Evolutionary conservation across 192 early-diverging fungal genomes (phyloP).

Genomic region (Gaertneriomyces sp.): DNA sequence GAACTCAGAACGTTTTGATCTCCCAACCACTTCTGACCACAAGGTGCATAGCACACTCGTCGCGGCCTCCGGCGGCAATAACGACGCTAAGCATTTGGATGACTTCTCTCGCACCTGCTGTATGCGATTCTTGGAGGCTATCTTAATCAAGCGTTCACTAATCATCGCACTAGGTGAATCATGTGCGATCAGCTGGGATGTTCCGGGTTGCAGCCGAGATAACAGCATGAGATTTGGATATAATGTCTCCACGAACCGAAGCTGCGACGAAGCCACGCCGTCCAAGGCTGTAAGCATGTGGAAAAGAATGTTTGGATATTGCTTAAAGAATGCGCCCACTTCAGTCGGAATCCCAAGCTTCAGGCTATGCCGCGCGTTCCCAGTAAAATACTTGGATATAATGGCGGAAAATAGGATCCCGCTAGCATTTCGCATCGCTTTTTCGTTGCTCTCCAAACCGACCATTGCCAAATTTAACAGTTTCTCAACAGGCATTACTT

Average conservation of each 20-base stretch:
- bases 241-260: not conserved
- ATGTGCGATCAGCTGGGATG: not conserved
- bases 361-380: not conserved
- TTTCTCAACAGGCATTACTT: slow-evolving; percentile 4
- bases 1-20: too few species aligned
- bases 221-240: not conserved
- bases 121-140: not conserved
- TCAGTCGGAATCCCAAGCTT: not conserved
- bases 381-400: not conserved
- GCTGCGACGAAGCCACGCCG: not conserved
- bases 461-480: not conserved
- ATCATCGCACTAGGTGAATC: not conserved
- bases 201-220: not conserved
- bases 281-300: not conserved
- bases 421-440: slow-evolving; percentile 1
- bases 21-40: too few species aligned
- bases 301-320: not conserved
- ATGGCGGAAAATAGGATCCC: not conserved
- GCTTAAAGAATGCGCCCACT: not conserved
- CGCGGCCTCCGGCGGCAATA: slow-evolving; percentile 1
- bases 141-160: not conserved
- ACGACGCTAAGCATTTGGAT: not conserved
- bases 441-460: not conserved
- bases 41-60: not conserved
- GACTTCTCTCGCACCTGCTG: slow-evolving; percentile 4